phyloP scores from a whole-genome alignment of 108 stramenopile species.

The Schizochytrium sp. region DNA sequence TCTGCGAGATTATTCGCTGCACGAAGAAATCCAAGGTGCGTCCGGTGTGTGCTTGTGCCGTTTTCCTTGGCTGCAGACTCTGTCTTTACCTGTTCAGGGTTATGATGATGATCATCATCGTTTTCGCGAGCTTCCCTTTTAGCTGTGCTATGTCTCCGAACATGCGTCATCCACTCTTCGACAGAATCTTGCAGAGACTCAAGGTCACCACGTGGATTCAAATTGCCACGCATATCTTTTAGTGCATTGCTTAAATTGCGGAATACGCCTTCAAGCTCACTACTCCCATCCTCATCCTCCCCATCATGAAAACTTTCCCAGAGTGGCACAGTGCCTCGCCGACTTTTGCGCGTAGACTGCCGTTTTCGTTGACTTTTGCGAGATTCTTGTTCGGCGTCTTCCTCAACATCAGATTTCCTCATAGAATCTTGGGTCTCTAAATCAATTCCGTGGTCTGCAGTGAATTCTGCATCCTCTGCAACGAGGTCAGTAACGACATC shows the following conservation, averaged over 20 bases:
- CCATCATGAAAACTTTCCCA: neutral
- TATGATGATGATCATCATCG: neutral
- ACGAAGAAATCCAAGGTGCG: conserved; percentile 1
- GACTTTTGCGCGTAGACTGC: neutral
- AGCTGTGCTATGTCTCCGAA: neutral
- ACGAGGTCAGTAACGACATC: conserved; percentile 42
- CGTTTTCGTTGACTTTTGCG: neutral
- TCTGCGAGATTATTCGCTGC: conserved; percentile 2
- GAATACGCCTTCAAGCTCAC: neutral
- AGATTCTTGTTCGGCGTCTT: neutral
- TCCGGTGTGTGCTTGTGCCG: neutral
- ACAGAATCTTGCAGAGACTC: neutral
- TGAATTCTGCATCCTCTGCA: conserved; percentile 9
- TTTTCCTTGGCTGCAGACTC: neutral
- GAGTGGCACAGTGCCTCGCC: neutral
- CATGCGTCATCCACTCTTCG: conserved; percentile 1
- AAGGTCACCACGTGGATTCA: neutral
- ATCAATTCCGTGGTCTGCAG: neutral
- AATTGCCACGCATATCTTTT: neutral
- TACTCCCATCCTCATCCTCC: neutral
- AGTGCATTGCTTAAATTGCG: neutral
- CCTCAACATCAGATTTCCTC: neutral
- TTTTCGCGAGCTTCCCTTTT: neutral
- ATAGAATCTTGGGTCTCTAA: neutral
- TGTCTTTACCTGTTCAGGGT: neutral